These are phyloP conservation scores for Cryomyces minteri DNA, from an alignment of 495 filamentous ascomycete species.

Conservation along the genomic window DNA sequence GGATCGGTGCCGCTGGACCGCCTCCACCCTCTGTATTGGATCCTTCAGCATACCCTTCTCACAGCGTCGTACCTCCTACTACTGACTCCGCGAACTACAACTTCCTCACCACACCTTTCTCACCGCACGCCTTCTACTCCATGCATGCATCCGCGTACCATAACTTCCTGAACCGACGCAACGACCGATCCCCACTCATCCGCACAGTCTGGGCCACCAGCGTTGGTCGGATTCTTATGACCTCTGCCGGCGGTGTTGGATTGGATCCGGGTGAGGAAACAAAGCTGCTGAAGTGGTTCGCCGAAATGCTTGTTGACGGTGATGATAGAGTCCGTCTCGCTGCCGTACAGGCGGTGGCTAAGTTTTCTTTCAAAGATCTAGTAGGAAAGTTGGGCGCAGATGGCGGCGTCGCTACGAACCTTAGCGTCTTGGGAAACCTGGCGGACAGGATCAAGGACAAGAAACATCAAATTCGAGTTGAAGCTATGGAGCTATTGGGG, in stretches of 20 bases:
- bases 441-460: slow-evolving; percentile 80
- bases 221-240: slow-evolving; percentile 63
- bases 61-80: slow-evolving; percentile 41
- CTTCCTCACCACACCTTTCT: slow-evolving; percentile 58
- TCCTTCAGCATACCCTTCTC: slow-evolving; percentile 60
- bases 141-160: slow-evolving; percentile 60
- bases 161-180: slow-evolving; percentile 60
- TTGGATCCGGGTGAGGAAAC: slow-evolving; percentile 60
- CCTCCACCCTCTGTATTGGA: slow-evolving; percentile 56
- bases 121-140: slow-evolving; percentile 68
- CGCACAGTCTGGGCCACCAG: slow-evolving; percentile 70
- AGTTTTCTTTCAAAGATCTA: slow-evolving; percentile 58
- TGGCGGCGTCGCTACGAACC: slow-evolving; percentile 49
- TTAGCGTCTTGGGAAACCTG: slow-evolving; percentile 58
- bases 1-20: slow-evolving; percentile 76
- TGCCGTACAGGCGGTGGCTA: slow-evolving; percentile 62
- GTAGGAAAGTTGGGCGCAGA: slow-evolving; percentile 58
- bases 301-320: slow-evolving; percentile 63
- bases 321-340: slow-evolving; percentile 85
- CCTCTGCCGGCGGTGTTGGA: slow-evolving; percentile 73
- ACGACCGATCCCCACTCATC: slow-evolving; percentile 68
- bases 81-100: slow-evolving; percentile 33
- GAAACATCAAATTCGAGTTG: slow-evolving; percentile 61
- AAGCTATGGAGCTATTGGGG: slow-evolving; percentile 66
- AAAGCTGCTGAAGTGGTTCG: slow-evolving; percentile 49